phyloP scores from a whole-genome alignment of 345 rosid genomes.

The Fremontodendron californicum region DNA sequence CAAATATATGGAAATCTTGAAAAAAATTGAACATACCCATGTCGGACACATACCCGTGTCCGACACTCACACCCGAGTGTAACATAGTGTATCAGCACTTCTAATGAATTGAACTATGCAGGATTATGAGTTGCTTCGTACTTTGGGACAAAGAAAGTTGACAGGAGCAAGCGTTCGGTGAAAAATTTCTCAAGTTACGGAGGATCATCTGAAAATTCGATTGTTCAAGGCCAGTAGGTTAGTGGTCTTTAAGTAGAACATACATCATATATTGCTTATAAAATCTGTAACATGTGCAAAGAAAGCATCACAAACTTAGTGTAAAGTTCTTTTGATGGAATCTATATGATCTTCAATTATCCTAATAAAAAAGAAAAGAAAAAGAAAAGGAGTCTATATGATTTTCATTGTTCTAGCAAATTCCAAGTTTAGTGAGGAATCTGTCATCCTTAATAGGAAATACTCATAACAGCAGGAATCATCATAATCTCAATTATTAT shows the following conservation, averaged over 20 bases:
- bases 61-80: no score
- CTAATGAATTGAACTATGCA: constrained; percentile 23
- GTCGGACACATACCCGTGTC: no score
- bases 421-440: no score
- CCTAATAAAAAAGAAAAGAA: background rate
- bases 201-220: background rate
- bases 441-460: no score
- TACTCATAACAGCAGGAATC: no score
- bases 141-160: constrained; percentile 35
- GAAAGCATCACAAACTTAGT: background rate
- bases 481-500: no score
- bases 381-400: no score
- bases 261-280: background rate
- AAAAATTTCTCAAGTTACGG: background rate
- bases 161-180: constrained; percentile 41
- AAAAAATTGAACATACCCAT: no score
- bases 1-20: no score
- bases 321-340: background rate
- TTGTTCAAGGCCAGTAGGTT: background rate
- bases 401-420: no score
- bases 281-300: background rate
- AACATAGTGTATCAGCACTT: background rate
- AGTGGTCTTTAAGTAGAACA: background rate
- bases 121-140: constrained; percentile 53
- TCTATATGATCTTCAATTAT: background rate